Evolutionary conservation across 768 basidiomycete genomes (phyloP).

Genomic region (Psilocybe azurescens): DNA sequence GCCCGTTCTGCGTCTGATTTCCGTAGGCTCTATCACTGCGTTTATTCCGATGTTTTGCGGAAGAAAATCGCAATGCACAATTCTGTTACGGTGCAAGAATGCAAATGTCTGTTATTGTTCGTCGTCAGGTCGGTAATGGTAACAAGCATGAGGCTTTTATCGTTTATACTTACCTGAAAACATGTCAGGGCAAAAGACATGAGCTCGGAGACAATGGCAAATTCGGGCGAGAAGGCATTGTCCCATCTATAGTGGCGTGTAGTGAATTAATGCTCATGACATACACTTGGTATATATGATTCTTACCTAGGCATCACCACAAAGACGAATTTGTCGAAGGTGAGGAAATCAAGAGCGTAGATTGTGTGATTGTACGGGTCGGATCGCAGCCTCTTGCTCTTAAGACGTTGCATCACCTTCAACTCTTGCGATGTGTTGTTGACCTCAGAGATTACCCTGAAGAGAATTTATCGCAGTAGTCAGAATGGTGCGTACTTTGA

Average conservation of each 20-base stretch:
- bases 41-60: conserved; percentile 20
- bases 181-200: conserved; percentile 5
- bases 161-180: neutral
- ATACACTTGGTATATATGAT: neutral
- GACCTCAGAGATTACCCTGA: conserved; percentile 11
- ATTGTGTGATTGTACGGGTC: conserved; percentile 25
- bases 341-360: conserved; percentile 17
- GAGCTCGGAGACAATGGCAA: conserved; percentile 8
- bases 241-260: conserved; percentile 4
- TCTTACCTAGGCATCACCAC: conserved; percentile 24
- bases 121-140: neutral
- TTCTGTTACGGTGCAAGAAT: conserved; percentile 21
- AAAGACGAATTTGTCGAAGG: conserved; percentile 18
- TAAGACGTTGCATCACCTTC: conserved; percentile 18
- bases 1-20: neutral
- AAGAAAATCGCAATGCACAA: conserved; percentile 19
- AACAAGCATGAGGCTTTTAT: neutral
- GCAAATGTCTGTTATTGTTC: conserved; percentile 6
- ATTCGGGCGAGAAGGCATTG: neutral
- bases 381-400: conserved; percentile 9
- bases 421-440: conserved; percentile 17
- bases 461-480: neutral
- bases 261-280: neutral
- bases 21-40: neutral
- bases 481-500: neutral